Percentiles rank a stretch among this genome's conserved stretches.
Conservation (phyloP, 345 rosid species). For the Eucalyptus lansdowneana region DNA sequence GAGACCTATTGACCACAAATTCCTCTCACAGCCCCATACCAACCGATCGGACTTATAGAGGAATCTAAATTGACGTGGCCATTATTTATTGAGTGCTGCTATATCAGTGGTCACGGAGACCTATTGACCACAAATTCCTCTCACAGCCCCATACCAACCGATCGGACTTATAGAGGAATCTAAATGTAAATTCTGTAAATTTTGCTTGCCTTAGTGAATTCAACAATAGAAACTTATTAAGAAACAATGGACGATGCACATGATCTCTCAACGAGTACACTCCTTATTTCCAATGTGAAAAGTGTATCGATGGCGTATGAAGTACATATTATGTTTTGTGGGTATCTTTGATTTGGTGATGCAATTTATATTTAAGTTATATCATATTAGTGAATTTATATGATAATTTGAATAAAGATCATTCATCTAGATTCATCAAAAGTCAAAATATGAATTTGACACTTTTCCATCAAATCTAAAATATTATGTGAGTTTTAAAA, state of each 20-base stretch:
- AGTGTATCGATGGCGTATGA: not conserved
- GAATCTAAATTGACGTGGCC: not conserved
- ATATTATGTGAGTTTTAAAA: no score
- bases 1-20: not conserved
- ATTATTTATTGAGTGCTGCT: not conserved
- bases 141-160: not conserved
- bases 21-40: not conserved
- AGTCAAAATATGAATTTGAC: no score
- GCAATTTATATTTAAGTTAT: no score
- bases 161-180: not conserved
- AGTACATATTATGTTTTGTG: no score
- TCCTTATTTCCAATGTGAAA: not conserved
- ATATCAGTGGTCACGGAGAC: not conserved
- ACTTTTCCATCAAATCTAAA: no score
- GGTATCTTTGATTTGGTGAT: not conserved
- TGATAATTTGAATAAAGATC: no score
- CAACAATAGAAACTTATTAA: not conserved
- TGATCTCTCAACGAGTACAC: not conserved
- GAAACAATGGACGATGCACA: not conserved
- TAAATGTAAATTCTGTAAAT: not conserved
- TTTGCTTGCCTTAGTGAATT: not conserved
- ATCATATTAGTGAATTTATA: no score
- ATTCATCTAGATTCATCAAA: no score
- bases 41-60: not conserved
- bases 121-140: not conserved